Base-by-base conservation (phyloP, 371 early-diverging fungal genomes). In the Lichtheimia ornata region DNA sequence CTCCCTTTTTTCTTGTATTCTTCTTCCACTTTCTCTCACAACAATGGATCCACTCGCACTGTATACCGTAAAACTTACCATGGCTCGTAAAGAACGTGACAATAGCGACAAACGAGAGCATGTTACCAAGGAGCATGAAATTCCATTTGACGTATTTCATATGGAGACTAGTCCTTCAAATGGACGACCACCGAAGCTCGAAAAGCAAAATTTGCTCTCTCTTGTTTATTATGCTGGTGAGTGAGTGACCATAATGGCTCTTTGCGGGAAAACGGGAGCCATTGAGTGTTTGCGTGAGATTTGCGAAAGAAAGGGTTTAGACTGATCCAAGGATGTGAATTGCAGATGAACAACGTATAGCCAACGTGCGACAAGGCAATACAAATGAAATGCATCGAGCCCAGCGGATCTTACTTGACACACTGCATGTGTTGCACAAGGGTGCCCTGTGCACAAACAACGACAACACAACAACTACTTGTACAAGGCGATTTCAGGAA, bases 181-280 rank as follows among this genome's bases (percentile, higher is more conserved):
- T n/a, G 64, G 59, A n/a, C 30, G 18, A 13, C 42, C 41, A 17
- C 60, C 60, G 1, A 60, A 60, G 51, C 53, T 60, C n/a, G 22
- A 18, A 35, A 53, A 44, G 45, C 66, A 58, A 11, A 63, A 72
- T 20, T 25, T 72, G 5, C 44, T 72, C 12, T 69, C 69, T 13
- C 42, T 72, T 12, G 43, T 72, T 6, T 72, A 66, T 56, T 66
- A 72, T 62, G 72, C 72, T 7, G 72, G 72, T 69, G 35, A 35
- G 72, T 69, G 35, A 35, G 35, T 35, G 35, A 9, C 11, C 5
- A 2, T 35, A 2, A 2, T 35, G 6, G 9, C 35, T 35, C 0
- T 35, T 11, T 35, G 35, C 35, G 35, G 35, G 35, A 68, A 56
- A 53, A n/a, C 20, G 47, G 47, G 22, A 47, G 2, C 47, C 12